Conservation (phyloP, 371 early-diverging fungal genomes). For the Mortierella sp. region DNA sequence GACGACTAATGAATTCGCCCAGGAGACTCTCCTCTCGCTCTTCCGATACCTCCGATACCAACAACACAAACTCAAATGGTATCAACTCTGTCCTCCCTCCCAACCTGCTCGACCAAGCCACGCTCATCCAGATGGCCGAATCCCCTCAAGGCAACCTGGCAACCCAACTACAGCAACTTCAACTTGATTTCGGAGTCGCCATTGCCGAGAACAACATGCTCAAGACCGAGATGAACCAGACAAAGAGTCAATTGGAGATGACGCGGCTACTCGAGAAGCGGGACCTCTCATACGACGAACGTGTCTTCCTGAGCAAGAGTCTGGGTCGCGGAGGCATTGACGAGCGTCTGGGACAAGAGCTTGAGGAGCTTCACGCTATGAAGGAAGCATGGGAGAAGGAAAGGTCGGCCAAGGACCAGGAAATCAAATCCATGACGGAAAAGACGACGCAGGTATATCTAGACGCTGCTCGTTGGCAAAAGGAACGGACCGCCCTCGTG, state of each 20-base stretch:
- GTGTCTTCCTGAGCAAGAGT: conserved; percentile 48
- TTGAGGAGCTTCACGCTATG: conserved; percentile 46
- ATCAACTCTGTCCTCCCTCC: conserved; percentile 10
- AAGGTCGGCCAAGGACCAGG: conserved; percentile 36
- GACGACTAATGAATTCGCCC: conserved; percentile 30
- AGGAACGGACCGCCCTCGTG: conserved; percentile 34
- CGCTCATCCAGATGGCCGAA: conserved; percentile 35
- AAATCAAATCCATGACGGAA: conserved; percentile 51
- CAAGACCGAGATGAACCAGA: conserved; percentile 55
- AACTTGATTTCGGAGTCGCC: conserved; percentile 43
- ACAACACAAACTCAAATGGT: conserved; percentile 5
- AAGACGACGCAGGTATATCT: conserved; percentile 53
- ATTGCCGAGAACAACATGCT: conserved; percentile 54
- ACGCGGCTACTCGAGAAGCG: conserved; percentile 49
- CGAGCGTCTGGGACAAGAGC: conserved; percentile 39
- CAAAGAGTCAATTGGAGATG: conserved; percentile 43
- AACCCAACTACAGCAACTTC: conserved; percentile 41
- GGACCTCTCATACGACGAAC: conserved; percentile 48
- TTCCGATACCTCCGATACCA: conserved; percentile 29
- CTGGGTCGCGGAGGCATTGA: conserved; percentile 47
- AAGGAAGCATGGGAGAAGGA: conserved; percentile 49
- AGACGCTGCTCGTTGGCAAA: conserved; percentile 40
- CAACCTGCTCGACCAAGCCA: conserved; percentile 42
- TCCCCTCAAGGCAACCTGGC: conserved; percentile 28
- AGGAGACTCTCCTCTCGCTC: conserved; percentile 39